A percentile compares a stretch with the other conserved stretches of the same genome.
Conservation (phyloP, 2,329 filamentous ascomycete species). For the Colletotrichum limetticola region DNA sequence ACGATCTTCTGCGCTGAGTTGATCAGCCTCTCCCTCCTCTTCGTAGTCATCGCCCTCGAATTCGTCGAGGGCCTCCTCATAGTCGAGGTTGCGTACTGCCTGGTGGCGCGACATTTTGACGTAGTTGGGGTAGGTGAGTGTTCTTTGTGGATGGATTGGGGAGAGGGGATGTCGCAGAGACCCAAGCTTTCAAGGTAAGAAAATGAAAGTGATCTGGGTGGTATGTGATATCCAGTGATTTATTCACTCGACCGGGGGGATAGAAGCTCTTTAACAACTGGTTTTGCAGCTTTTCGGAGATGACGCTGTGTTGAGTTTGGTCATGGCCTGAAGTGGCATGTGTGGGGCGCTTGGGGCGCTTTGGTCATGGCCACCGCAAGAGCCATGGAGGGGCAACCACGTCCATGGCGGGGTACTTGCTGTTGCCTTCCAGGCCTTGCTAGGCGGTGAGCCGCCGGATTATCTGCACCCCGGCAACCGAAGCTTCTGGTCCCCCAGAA, state of each 20-base stretch:
- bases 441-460: conserved; percentile 34
- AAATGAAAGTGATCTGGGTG: background rate
- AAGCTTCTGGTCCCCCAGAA: conserved; percentile 34
- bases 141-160: background rate
- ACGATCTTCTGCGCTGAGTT: conserved; percentile 60
- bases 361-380: background rate
- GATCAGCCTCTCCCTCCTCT: conserved; percentile 57
- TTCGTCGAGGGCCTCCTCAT: conserved; percentile 52
- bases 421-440: conserved; percentile 19
- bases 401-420: conserved; percentile 31
- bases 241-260: background rate
- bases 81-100: conserved; percentile 59
- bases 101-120: conserved; percentile 58
- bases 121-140: background rate
- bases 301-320: conserved; percentile 26
- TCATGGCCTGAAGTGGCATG: conserved; percentile 28
- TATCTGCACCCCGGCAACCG: conserved; percentile 30
- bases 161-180: background rate
- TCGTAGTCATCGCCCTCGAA: conserved; percentile 61
- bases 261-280: background rate
- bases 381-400: conserved; percentile 32
- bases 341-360: conserved; percentile 24
- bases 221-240: background rate
- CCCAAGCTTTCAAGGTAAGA: background rate
- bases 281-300: conserved; percentile 15